Evolutionary conservation across 257 asterid genomes (phyloP).

Genomic region (Cordia subcordata): DNA sequence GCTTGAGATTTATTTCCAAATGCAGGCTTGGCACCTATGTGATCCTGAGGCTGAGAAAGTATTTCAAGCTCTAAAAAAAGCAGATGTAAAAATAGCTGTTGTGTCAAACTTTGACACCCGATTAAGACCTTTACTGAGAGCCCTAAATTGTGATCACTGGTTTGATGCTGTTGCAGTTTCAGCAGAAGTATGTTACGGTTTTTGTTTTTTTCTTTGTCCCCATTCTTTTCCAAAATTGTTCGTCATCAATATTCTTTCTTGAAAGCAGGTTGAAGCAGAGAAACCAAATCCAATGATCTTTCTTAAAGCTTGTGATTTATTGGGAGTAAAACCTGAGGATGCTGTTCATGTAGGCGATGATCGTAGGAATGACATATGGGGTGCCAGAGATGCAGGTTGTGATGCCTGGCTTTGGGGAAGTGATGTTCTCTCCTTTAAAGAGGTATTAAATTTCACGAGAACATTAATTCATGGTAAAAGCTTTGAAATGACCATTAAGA

Average conservation of each 20-base stretch:
- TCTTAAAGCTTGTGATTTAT: conserved; percentile 83
- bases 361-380: conserved; percentile 96
- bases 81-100: conserved; percentile 82
- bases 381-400: conserved; percentile 97
- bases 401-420: conserved; percentile 99
- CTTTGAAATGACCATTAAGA: background rate
- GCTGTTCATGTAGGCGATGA: conserved; percentile 98
- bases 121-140: conserved; percentile 75
- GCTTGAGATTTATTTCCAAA: conserved; percentile 3
- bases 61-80: conserved; percentile 67
- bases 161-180: conserved; percentile 98
- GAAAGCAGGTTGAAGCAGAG: conserved; percentile 91
- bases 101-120: conserved; percentile 95
- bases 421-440: conserved; percentile 85
- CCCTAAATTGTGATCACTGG: conserved; percentile 93
- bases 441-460: conserved; percentile 39
- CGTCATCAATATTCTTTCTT: conserved; percentile 3
- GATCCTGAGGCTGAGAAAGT: conserved; percentile 90
- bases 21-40: conserved; percentile 94
- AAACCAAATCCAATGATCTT: conserved; percentile 95
- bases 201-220: background rate
- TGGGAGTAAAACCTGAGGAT: conserved; percentile 91
- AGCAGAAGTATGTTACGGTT: conserved; percentile 64
- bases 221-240: background rate
- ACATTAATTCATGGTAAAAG: background rate